phyloP scores from a whole-genome alignment of 2,329 filamentous ascomycete species.

The Neodidymelliopsis sp. region DNA sequence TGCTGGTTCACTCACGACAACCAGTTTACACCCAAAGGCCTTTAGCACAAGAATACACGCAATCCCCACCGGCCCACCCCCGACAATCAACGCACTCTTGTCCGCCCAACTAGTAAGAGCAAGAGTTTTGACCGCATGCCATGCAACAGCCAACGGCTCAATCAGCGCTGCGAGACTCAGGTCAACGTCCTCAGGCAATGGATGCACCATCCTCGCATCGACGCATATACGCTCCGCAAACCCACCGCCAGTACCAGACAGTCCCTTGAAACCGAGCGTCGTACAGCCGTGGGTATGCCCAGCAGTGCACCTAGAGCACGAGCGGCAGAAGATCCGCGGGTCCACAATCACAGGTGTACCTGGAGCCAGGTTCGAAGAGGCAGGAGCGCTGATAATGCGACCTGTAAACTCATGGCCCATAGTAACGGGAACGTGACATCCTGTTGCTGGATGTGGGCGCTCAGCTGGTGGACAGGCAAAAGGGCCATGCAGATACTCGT shows the following conservation, averaged over 20 bases:
- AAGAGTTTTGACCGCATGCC: slow-evolving; percentile 34
- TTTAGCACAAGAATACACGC: slow-evolving; percentile 30
- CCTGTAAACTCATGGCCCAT: slow-evolving; percentile 46
- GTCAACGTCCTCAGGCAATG: slow-evolving; percentile 32
- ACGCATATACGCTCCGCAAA: slow-evolving; percentile 36
- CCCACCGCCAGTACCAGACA: slow-evolving; percentile 37
- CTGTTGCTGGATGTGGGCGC: slow-evolving; percentile 31
- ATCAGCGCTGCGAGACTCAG: slow-evolving; percentile 37
- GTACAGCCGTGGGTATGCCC: slow-evolving; percentile 32
- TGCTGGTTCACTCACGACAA: slow-evolving; percentile 40
- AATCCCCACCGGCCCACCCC: slow-evolving; percentile 40
- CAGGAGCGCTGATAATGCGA: slow-evolving; percentile 29
- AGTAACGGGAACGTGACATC: slow-evolving; percentile 32
- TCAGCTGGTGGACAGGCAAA: slow-evolving; percentile 20
- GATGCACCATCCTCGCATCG: slow-evolving; percentile 32
- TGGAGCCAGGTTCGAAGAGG: slow-evolving; percentile 24
- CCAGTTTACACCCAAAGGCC: slow-evolving; percentile 28
- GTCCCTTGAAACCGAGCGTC: slow-evolving; percentile 35
- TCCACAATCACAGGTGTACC: slow-evolving; percentile 42
- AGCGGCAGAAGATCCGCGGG: slow-evolving; percentile 38
- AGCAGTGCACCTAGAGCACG: slow-evolving; percentile 28
- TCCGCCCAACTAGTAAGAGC: slow-evolving; percentile 17
- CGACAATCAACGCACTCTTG: slow-evolving; percentile 32
- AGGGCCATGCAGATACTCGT: slow-evolving; percentile 37
- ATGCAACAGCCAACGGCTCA: slow-evolving; percentile 42